Evolutionary conservation across 768 basidiomycete genomes (phyloP).

Genomic region (Macrolepiota fuliginosa): DNA sequence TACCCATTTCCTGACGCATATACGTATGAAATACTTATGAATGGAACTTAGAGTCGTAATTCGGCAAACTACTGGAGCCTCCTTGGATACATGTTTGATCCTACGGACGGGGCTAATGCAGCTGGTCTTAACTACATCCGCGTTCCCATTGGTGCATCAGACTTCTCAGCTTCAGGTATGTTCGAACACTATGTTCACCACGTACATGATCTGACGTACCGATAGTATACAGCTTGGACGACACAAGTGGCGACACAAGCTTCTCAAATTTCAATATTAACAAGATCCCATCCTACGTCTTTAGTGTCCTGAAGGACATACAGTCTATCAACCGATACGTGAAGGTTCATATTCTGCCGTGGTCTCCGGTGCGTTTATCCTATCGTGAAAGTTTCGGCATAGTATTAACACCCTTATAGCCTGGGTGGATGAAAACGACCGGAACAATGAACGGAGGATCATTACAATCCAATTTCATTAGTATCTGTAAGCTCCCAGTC

Average conservation of each 20-base stretch:
- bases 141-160: conserved; percentile 69
- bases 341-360: conserved; percentile 40
- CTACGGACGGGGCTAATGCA: conserved; percentile 55
- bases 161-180: conserved; percentile 62
- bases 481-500: conserved; percentile 39
- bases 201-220: background rate
- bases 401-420: conserved; percentile 33
- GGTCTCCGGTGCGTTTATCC: conserved; percentile 61
- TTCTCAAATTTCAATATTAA: conserved; percentile 57
- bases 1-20: conserved; percentile 16
- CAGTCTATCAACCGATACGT: conserved; percentile 46
- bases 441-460: conserved; percentile 68
- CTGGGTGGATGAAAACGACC: conserved; percentile 76
- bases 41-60: conserved; percentile 40
- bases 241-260: conserved; percentile 57
- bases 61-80: conserved; percentile 56
- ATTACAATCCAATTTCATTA: conserved; percentile 45
- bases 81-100: conserved; percentile 57
- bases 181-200: background rate
- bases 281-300: conserved; percentile 58
- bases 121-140: conserved; percentile 72
- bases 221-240: conserved; percentile 64
- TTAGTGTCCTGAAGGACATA: conserved; percentile 64
- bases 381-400: background rate
- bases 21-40: background rate